Percentiles rank a stretch among this genome's conserved stretches.
Evolutionary conservation across 1,284 basidiomycete genomes (phyloP).

Genomic region (Microbotryum scabiosae): DNA sequence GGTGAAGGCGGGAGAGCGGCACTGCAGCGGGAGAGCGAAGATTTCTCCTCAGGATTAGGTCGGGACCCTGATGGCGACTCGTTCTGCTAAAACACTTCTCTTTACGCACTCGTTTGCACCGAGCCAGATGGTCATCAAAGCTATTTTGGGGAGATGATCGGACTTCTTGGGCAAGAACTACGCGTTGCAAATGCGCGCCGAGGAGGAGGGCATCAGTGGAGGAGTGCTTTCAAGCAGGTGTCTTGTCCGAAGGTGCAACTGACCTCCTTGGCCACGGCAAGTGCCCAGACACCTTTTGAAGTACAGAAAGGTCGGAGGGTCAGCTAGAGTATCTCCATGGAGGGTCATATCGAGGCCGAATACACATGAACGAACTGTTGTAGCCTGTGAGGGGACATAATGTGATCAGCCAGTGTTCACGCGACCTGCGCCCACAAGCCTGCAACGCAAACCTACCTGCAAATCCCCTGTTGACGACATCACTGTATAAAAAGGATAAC

Average conservation of each 20-base stretch:
- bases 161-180: conserved; percentile 51
- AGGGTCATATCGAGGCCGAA: neutral
- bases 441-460: conserved; percentile 10
- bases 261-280: conserved; percentile 68
- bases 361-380: conserved; percentile 12
- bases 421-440: neutral
- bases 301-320: neutral
- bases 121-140: conserved; percentile 74
- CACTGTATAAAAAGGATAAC: conserved; percentile 3
- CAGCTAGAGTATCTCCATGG: neutral
- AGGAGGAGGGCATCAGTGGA: neutral
- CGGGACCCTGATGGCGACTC: conserved; percentile 3
- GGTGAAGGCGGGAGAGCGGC: conserved; percentile 48
- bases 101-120: conserved; percentile 42
- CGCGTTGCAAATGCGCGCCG: neutral
- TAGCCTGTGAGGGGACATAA: conserved; percentile 8
- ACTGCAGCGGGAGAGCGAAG: conserved; percentile 58
- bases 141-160: conserved; percentile 52
- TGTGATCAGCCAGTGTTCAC: neutral
- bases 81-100: neutral
- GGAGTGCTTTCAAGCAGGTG: neutral
- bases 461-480: conserved; percentile 29
- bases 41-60: conserved; percentile 3
- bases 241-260: conserved; percentile 15
- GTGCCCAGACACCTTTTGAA: conserved; percentile 44